These are phyloP conservation scores for Globisporangium iwayamae DNA, from an alignment of 352 stramenopile genomes.

Conservation along the genomic window DNA sequence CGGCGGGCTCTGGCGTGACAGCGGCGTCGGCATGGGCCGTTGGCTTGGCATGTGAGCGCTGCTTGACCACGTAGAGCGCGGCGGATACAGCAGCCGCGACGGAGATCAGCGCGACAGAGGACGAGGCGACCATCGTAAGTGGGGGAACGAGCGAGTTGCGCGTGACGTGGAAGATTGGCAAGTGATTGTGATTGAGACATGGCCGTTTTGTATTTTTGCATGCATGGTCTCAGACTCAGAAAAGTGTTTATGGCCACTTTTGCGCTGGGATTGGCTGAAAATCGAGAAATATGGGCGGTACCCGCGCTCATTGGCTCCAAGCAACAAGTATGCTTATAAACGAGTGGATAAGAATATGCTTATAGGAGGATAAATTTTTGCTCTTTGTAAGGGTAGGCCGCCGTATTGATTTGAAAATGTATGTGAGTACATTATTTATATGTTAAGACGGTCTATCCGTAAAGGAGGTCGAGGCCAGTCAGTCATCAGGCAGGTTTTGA, in stretches of 20 bases:
- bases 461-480: neutral
- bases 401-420: too few species aligned
- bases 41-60: slow-evolving; percentile 23
- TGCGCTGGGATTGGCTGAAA: neutral
- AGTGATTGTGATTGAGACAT: neutral
- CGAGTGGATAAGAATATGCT: too few species aligned
- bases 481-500: neutral
- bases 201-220: too few species aligned
- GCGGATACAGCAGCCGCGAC: slow-evolving; percentile 29
- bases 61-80: slow-evolving; percentile 36
- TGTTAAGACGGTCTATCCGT: too few species aligned
- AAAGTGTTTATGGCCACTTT: slow-evolving; percentile 11
- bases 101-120: slow-evolving; percentile 26
- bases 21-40: neutral
- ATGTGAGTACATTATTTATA: too few species aligned
- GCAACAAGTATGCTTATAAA: too few species aligned
- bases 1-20: slow-evolving; percentile 17
- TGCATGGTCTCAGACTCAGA: slow-evolving; percentile 6
- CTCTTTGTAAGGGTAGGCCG: too few species aligned
- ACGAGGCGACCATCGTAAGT: slow-evolving; percentile 20
- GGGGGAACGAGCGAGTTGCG: neutral
- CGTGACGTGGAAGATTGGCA: slow-evolving; percentile 3
- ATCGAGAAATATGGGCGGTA: neutral
- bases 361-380: too few species aligned
- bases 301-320: neutral